Evolutionary conservation across 306 rosid genomes (phyloP), one percentile per base, ranked within the genome.

Genomic region (Heteromeles arbutifolia): DNA sequence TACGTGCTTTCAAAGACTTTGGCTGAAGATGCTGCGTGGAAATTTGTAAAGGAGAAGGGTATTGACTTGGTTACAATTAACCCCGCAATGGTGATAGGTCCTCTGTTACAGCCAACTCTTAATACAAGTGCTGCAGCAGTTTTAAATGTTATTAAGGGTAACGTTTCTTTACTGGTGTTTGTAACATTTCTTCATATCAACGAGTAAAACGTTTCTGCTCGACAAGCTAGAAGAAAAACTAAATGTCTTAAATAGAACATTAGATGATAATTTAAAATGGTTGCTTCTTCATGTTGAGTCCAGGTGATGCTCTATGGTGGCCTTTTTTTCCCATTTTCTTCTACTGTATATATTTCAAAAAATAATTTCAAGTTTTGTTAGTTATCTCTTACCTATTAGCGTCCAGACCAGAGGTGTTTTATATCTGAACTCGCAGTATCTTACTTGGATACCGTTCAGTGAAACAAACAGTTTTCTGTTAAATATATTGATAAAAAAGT

Each of bases 21-120:
- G 83, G 97, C 97, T 34, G 98, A 93, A 86, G 94, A 86, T 11
- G 88, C 89, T 82, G 98, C 94, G 75, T 91, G 98, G 96, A 88
- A 88, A 80, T 91, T 93, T 78, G 92, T 43, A 9, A 88, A 84
- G 28, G 91, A 91, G 81, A 88, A 93, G 66, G 87, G 63, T 24
- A 84, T 91, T 76, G 97, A 93, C 84, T 76, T 91, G 91, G 89
- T 93, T 82, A 50, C 74, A 50, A 77, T 93, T 65, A 87, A 87
- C 80, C 97, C 98, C 61, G 73, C 88, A 53, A 79, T 90, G 90
- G 97, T 91, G 75, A 70, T 83, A 3, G 98, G 97, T 65, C 91
- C 96, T 81, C 87, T 93, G 63, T 86, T 93, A 75, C 98, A 90
- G 84, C 86, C 91, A 11, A 88, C 88, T 1, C 80, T 93, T 41